Evolutionary conservation across 2,329 filamentous ascomycete genomes (phyloP).

Genomic region (Aspergillus eucalypticola): DNA sequence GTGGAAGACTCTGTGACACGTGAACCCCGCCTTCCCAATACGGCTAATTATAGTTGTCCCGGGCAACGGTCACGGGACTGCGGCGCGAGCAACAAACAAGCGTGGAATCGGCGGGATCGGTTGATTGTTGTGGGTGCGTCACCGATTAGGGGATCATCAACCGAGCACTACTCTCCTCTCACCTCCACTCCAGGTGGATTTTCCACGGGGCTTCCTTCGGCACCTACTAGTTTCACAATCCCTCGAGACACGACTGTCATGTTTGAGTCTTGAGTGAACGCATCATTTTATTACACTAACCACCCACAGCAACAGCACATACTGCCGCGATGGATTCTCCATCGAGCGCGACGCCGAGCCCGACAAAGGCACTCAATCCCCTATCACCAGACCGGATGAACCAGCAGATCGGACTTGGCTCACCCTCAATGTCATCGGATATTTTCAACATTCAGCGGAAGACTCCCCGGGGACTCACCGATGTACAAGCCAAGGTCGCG

Average conservation of each 20-base stretch:
- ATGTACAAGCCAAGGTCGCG: slow-evolving; percentile 52
- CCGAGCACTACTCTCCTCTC: neutral
- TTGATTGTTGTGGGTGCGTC: slow-evolving; percentile 30
- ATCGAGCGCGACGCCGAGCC: slow-evolving; percentile 33
- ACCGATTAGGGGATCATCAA: slow-evolving; percentile 20
- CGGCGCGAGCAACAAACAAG: slow-evolving; percentile 32
- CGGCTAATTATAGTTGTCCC: slow-evolving; percentile 24
- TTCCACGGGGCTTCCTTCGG: neutral
- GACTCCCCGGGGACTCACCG: slow-evolving; percentile 39
- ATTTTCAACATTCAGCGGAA: slow-evolving; percentile 39
- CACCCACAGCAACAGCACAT: neutral
- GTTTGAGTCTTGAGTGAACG: neutral
- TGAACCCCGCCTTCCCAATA: slow-evolving; percentile 16
- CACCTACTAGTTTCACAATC: neutral
- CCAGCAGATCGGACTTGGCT: slow-evolving; percentile 45
- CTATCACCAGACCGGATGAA: slow-evolving; percentile 53
- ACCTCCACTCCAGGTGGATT: slow-evolving; percentile 1
- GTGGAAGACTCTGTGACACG: slow-evolving; percentile 18
- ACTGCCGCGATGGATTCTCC: slow-evolving; percentile 38
- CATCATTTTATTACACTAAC: slow-evolving; percentile 1
- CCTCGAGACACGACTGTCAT: slow-evolving; percentile 4
- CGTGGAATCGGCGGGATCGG: slow-evolving; percentile 10
- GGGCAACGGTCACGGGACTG: slow-evolving; percentile 36
- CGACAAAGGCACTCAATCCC: slow-evolving; percentile 40
- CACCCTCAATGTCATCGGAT: slow-evolving; percentile 42